Evolutionary conservation across 2,329 filamentous ascomycete genomes (phyloP).

Genomic region (Fusarium sp.): DNA sequence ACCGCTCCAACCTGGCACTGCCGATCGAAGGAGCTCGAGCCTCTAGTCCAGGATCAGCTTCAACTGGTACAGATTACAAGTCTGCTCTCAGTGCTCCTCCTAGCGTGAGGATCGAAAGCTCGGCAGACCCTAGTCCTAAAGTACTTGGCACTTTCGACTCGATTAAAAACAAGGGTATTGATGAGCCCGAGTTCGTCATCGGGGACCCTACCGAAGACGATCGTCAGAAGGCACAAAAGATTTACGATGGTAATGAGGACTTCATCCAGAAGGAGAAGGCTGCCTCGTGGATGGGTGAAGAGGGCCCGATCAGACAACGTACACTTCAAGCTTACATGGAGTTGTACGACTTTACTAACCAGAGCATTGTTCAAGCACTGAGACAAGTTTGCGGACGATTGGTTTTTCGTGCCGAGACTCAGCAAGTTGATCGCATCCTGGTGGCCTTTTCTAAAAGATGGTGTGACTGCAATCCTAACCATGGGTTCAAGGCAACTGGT

Average conservation of each 20-base stretch:
- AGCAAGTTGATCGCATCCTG: slow-evolving; percentile 94
- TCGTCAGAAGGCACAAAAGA: slow-evolving; percentile 78
- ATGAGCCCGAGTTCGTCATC: slow-evolving; percentile 66
- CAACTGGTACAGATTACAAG: slow-evolving; percentile 53
- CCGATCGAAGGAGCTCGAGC: slow-evolving; percentile 53
- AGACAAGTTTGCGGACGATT: slow-evolving; percentile 84
- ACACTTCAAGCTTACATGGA: slow-evolving; percentile 85
- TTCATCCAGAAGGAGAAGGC: slow-evolving; percentile 82
- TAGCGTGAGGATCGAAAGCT: slow-evolving; percentile 56
- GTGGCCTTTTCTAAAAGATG: slow-evolving; percentile 89
- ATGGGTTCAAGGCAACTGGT: slow-evolving; percentile 92
- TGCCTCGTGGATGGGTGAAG: slow-evolving; percentile 88
- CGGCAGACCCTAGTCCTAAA: slow-evolving; percentile 52
- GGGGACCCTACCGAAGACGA: slow-evolving; percentile 74
- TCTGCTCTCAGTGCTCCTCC: slow-evolving; percentile 55
- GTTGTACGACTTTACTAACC: slow-evolving; percentile 84
- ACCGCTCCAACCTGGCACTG: slow-evolving; percentile 51
- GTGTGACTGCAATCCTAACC: slow-evolving; percentile 91
- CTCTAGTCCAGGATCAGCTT: slow-evolving; percentile 48
- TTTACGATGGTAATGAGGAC: slow-evolving; percentile 86
- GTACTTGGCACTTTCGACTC: slow-evolving; percentile 44
- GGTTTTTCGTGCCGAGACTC: slow-evolving; percentile 88
- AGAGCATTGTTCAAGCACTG: slow-evolving; percentile 81
- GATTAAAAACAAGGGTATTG: slow-evolving; percentile 56
- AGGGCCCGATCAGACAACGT: slow-evolving; percentile 66